Evolutionary conservation across 441 rosid species (phyloP).

Genomic region (Pelargonium australe): DNA sequence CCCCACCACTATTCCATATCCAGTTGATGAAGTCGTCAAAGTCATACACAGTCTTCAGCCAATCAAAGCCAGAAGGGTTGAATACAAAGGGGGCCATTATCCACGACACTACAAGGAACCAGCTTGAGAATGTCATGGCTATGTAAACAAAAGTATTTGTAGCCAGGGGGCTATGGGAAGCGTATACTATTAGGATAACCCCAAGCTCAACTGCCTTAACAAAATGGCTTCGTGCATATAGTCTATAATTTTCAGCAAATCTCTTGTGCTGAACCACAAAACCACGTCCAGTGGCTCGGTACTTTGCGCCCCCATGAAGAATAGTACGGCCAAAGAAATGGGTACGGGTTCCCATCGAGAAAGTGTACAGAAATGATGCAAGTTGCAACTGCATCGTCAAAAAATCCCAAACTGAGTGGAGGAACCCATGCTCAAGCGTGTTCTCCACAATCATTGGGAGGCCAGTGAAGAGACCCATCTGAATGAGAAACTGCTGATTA

Average conservation of each 20-base stretch:
- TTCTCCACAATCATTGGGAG: constrained; percentile 12
- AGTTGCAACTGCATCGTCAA: constrained; percentile 10
- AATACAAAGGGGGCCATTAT: neutral
- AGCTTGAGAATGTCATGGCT: neutral
- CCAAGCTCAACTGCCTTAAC: constrained; percentile 8
- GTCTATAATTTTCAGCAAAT: constrained; percentile 13
- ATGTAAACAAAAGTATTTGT: neutral
- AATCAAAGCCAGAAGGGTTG: neutral
- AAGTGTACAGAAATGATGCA: constrained; percentile 7
- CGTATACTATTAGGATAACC: neutral
- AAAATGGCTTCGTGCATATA: constrained; percentile 13
- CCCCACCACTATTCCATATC: neutral
- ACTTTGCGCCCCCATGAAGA: constrained; percentile 11
- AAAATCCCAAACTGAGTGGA: neutral
- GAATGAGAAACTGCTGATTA: constrained; percentile 9
- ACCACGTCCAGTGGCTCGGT: constrained; percentile 5
- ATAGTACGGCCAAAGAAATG: neutral
- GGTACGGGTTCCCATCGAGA: constrained; percentile 8
- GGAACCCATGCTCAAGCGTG: constrained; percentile 3
- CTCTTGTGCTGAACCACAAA: neutral
- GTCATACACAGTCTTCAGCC: constrained; percentile 1
- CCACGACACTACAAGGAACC: neutral
- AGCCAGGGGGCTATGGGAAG: neutral
- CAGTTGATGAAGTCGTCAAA: neutral
- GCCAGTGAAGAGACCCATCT: constrained; percentile 10